These are phyloP conservation scores for Chytriomyces hyalinus DNA, from an alignment of 192 early-diverging fungal genomes.

Conservation along the genomic window DNA sequence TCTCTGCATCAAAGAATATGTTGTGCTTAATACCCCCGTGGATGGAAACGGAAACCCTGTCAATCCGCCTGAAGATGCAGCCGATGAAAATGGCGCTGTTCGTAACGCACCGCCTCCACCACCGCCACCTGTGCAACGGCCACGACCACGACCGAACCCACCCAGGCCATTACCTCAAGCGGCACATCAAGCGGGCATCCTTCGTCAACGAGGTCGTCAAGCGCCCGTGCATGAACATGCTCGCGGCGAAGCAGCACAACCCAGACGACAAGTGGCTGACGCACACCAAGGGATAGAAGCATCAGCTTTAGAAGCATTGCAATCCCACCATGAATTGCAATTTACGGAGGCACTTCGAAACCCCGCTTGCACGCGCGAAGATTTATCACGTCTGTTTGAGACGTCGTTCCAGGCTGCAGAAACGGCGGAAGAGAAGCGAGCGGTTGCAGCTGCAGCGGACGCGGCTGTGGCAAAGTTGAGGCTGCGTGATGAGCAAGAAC, in stretches of 20 bases:
- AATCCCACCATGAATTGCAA: neutral
- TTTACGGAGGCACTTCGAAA: neutral
- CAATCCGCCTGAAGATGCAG: conserved; percentile 30
- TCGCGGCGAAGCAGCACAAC: too few species aligned
- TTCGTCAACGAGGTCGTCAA: too few species aligned
- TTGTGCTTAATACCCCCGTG: conserved; percentile 69
- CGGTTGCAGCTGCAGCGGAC: neutral
- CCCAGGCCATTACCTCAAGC: too few species aligned
- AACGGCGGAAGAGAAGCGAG: neutral
- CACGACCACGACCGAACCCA: neutral
- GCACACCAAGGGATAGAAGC: too few species aligned
- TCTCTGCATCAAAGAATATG: conserved; percentile 88
- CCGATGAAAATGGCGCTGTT: neutral
- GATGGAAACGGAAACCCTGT: conserved; percentile 46
- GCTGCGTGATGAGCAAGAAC: neutral
- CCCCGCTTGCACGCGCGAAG: neutral
- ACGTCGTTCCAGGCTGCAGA: neutral
- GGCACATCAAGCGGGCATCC: too few species aligned
- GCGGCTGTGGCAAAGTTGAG: neutral
- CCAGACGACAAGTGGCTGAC: too few species aligned
- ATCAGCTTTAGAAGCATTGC: neutral
- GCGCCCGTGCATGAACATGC: too few species aligned
- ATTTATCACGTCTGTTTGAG: neutral
- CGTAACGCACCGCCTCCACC: neutral
- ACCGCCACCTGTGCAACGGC: neutral